Evolutionary conservation across 2,329 filamentous ascomycete species (phyloP), one percentile per base, ranked within the genome.

Genomic region (Hypoxylon sp.): DNA sequence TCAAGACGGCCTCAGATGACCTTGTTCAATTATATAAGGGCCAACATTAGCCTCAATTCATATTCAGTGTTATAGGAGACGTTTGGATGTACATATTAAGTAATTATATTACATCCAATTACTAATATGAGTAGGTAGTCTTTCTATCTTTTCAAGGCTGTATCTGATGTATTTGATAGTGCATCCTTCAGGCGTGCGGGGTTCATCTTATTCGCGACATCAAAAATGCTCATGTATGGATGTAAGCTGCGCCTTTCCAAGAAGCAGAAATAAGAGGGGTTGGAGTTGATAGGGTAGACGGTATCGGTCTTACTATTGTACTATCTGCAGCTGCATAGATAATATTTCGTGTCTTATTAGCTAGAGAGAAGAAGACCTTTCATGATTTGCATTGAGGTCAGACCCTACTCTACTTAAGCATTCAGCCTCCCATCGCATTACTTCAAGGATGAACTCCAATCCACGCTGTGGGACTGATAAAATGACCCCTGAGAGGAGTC

Each of bases 1-100:
- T 69, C 17, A 48, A 57, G 14, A 65, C 55, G 2, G 68, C 68
- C 7, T 65, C 51, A 23, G 55, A 65, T 23, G 68, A 70, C 17
- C 58, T 70, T 19, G 13, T 70, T 14, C 5, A 59, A 5, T 14
- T 63, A 28, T 70, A 68, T 34, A 48, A 65, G 11, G 32, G 36
- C 38, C 17, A 21, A 21, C 38, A 11, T 56, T 28, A 59, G 41
- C 43, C 21, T 11, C 55, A 38, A 14, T 2, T 30, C 28, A 30
- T 43, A 32, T 32, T 14, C 6, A 28, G 19, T 17, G 17, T 30
- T 17, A 30, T 25, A 49, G 13, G 32, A 30, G 1, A 30, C 9
- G 14, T 3, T 17, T 30, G 10, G 0, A 30, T 7, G 6, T 49
- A 28, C 14, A 49, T 25, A 10, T 30, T 21, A 43, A 1, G 38